Base-by-base conservation (phyloP, 495 filamentous ascomycete genomes). In the Cetradonia linearis region DNA sequence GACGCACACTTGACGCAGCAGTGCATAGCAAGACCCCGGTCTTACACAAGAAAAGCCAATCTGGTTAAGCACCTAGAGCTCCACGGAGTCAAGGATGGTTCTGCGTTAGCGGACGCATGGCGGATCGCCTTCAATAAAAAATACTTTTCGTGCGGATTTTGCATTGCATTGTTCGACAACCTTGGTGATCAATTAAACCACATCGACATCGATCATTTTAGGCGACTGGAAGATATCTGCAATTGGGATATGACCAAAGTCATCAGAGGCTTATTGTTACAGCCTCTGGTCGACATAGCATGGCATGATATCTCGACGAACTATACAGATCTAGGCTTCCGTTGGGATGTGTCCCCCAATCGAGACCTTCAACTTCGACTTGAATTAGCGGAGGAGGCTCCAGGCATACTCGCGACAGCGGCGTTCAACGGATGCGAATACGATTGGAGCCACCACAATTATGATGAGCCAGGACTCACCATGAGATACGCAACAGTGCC, bases 141-240 rank as follows among this genome's bases (percentile, higher is more conserved):
- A 18, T 31, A 20, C 27, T 60, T 53, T 13, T 53, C 47, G 18
- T 60, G 58, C 20, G 58, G 58, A 4, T 48, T 60, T 20, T 60
- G 58, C 50, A 6, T 60, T 34, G 6, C 10, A 3, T 0, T 60
- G 16, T 60, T 60, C 44, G 9, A 34, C 25, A 40, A 27, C 18
- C 40, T 60, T 25, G 53, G n/a, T 3, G 58, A 60, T 6, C 58
- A 50, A 53, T 20, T 31, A 16, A 60, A 60, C 8, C 58, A 60
- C 30, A 53, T 60, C 34, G 58, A 60, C 36, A 37, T 40, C 36
- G 48, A 60, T 25, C 58, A 60, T 9, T 60, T 36, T 23, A 53
- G 48, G 38, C 25, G 8, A 14, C 37, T 27, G 1, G 47, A 60
- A 9, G 50, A 40, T 18, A 60, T 60, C 23, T 34, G 16, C 34